Conservation (phyloP, 75 land plant genomes). For the Sequoia sempervirens region DNA sequence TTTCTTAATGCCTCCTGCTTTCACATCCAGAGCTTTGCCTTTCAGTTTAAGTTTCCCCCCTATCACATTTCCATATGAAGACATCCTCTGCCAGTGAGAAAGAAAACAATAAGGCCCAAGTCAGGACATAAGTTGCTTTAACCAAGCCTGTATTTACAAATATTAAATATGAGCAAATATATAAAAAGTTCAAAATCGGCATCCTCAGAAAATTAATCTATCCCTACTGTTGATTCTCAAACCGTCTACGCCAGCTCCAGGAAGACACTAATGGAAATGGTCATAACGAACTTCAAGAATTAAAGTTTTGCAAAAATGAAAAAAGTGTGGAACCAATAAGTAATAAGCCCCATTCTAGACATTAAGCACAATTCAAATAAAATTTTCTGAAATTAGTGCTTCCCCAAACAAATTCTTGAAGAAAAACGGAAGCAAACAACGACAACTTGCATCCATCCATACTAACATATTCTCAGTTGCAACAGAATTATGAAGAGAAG, state of each 20-base stretch:
- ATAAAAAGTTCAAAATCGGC: not conserved
- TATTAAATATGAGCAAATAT: not conserved
- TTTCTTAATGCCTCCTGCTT: conserved; percentile 63
- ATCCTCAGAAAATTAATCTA: not conserved
- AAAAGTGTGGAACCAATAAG: not conserved
- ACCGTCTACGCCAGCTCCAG: not conserved
- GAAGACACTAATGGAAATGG: not conserved
- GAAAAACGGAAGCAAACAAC: not conserved
- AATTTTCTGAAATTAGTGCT: not conserved
- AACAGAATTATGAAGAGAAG: not conserved
- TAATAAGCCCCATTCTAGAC: no score
- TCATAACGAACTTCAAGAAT: not conserved
- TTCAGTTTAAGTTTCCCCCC: conserved; percentile 92
- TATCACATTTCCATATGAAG: conserved; percentile 70
- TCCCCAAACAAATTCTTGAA: not conserved
- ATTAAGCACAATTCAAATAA: no score
- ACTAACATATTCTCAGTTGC: not conserved
- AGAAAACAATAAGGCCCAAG: not conserved
- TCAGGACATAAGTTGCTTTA: not conserved
- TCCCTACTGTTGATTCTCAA: not conserved
- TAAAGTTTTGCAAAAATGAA: not conserved
- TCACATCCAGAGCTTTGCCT: conserved; percentile 92
- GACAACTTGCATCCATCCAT: not conserved
- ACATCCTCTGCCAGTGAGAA: conserved; percentile 25
- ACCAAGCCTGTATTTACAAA: not conserved